Evolutionary conservation across 2,329 filamentous ascomycete genomes (phyloP).

Genomic region (Nigrograna mackinnonii): DNA sequence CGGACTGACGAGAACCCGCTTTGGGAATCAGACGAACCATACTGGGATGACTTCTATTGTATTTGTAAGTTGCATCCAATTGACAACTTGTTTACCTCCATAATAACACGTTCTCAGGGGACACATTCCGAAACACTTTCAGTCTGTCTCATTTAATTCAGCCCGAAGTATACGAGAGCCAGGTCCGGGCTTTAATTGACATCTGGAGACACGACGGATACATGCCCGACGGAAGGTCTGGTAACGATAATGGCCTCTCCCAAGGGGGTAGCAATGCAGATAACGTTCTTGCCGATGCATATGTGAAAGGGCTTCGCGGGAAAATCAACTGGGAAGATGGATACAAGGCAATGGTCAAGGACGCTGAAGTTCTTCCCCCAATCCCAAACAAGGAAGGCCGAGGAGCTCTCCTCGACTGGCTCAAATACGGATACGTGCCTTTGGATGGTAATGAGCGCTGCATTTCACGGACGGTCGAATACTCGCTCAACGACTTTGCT

Average conservation of each 20-base stretch:
- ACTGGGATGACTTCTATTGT: constrained; percentile 73
- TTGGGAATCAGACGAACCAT: constrained; percentile 68
- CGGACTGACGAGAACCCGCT: constrained; percentile 71
- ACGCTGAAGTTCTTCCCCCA: constrained; percentile 64
- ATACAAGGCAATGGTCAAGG: constrained; percentile 61
- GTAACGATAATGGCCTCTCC: constrained; percentile 68
- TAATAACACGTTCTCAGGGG: no score
- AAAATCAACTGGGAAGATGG: constrained; percentile 60
- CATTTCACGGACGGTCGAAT: constrained; percentile 43
- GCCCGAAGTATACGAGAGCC: constrained; percentile 64
- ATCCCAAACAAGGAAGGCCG: constrained; percentile 68
- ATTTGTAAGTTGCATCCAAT: constrained; percentile 60
- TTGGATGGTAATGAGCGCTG: constrained; percentile 30
- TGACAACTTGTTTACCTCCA: no score
- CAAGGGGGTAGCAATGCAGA: constrained; percentile 73
- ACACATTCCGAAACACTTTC: constrained; percentile 62
- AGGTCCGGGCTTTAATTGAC: constrained; percentile 68
- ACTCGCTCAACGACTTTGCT: constrained; percentile 44
- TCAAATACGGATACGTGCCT: constrained; percentile 62
- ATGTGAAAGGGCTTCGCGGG: constrained; percentile 67
- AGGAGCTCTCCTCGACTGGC: constrained; percentile 71
- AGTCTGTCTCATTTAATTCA: constrained; percentile 66
- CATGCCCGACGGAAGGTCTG: constrained; percentile 67
- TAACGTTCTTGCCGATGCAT: constrained; percentile 72
- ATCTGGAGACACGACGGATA: constrained; percentile 68